Conservation (phyloP, 768 basidiomycete species). For the Leucosporidium scottii region DNA sequence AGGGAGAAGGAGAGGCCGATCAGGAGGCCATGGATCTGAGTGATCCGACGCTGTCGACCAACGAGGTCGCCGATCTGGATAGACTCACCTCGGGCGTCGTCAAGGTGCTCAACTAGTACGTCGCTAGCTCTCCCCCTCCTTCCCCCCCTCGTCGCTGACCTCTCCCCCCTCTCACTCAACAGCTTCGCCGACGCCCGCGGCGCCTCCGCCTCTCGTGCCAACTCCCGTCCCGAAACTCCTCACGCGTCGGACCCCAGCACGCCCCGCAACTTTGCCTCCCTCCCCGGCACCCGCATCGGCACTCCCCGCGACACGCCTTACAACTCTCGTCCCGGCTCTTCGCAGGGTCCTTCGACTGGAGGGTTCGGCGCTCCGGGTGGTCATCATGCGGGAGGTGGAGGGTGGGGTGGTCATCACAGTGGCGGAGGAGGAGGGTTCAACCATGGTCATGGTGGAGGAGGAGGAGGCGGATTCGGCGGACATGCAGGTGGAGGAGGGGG, state of each 20-base stretch:
- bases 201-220: neutral
- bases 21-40: slow-evolving; percentile 26
- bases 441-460: neutral
- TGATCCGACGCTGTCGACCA: slow-evolving; percentile 24
- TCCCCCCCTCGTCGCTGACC: neutral
- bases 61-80: slow-evolving; percentile 32
- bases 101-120: slow-evolving; percentile 29
- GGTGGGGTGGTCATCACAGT: neutral
- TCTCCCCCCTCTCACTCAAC: slow-evolving; percentile 5
- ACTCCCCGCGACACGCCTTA: slow-evolving; percentile 7
- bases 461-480: slow-evolving; percentile 2
- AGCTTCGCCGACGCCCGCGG: slow-evolving; percentile 3
- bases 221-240: slow-evolving; percentile 3
- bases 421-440: neutral
- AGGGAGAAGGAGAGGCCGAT: slow-evolving; percentile 30
- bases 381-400: neutral
- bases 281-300: slow-evolving; percentile 1
- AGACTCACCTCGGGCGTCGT: slow-evolving; percentile 27
- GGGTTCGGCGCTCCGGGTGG: neutral
- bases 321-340: slow-evolving; percentile 3
- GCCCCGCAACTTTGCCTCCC: neutral
- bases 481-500: neutral
- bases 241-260: neutral
- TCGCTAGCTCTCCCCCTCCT: too few species aligned
- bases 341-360: neutral